Evolutionary conservation across 1,284 basidiomycete species (phyloP).

Genomic region (Microbotryum silenes-acaulis): DNA sequence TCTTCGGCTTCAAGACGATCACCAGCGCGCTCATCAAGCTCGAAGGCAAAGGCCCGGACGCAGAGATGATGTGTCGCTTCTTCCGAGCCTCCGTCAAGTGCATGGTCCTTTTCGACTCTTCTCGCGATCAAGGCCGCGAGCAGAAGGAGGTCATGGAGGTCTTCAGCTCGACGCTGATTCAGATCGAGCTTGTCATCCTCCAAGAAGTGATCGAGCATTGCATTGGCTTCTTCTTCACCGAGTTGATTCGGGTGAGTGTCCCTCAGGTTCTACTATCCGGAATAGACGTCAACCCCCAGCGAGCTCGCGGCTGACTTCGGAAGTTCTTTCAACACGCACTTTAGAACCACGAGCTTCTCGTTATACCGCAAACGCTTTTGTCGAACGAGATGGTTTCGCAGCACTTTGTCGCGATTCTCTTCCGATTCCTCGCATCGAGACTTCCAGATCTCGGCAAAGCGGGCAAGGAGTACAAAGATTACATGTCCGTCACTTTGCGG

Average conservation of each 20-base stretch:
- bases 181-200: conserved; percentile 82
- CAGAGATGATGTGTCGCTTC: conserved; percentile 75
- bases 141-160: conserved; percentile 81
- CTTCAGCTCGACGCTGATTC: conserved; percentile 67
- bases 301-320: conserved; percentile 22
- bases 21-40: conserved; percentile 54
- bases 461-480: conserved; percentile 68
- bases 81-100: conserved; percentile 80
- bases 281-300: conserved; percentile 34
- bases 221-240: conserved; percentile 78
- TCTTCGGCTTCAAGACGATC: conserved; percentile 82
- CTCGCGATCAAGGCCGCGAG: conserved; percentile 60
- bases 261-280: conserved; percentile 37
- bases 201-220: conserved; percentile 82
- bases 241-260: conserved; percentile 49
- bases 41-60: conserved; percentile 64
- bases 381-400: conserved; percentile 74
- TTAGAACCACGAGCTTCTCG: conserved; percentile 68
- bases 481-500: conserved; percentile 71
- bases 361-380: conserved; percentile 81
- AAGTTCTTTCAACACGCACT: neutral
- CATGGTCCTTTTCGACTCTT: conserved; percentile 73
- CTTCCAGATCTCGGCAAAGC: conserved; percentile 65
- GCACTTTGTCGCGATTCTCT: conserved; percentile 83
- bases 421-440: conserved; percentile 76